Percentiles rank a stretch among this genome's conserved stretches.
These are phyloP conservation scores for Salisapilia sapeloensis DNA, from an alignment of 352 stramenopile genomes.

Conservation along the genomic window DNA sequence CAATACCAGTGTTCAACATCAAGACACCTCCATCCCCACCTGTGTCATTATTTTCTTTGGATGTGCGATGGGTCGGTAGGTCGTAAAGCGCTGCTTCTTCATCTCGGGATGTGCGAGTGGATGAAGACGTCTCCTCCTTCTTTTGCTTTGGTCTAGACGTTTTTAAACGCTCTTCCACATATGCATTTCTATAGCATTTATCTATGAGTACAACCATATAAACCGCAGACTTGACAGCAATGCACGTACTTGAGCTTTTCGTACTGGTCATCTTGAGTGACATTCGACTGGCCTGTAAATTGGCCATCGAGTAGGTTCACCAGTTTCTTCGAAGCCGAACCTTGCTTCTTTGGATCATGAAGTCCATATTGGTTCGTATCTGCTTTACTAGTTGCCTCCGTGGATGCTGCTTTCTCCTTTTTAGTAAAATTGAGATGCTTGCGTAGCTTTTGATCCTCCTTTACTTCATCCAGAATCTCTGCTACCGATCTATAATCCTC, in stretches of 20 bases:
- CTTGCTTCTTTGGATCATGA: slow-evolving; percentile 61
- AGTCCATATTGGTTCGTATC: slow-evolving; percentile 23
- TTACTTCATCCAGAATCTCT: slow-evolving; percentile 41
- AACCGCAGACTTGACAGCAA: neutral
- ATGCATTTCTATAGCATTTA: slow-evolving; percentile 73
- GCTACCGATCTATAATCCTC: slow-evolving; percentile 12
- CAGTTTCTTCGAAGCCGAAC: slow-evolving; percentile 45
- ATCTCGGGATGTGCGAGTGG: too few species aligned
- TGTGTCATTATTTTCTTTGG: too few species aligned
- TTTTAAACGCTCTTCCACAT: slow-evolving; percentile 78
- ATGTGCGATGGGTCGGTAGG: slow-evolving; percentile 36
- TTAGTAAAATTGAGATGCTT: slow-evolving; percentile 12
- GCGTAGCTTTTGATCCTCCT: slow-evolving; percentile 48
- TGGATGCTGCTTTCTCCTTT: slow-evolving; percentile 3
- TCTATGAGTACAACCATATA: too few species aligned
- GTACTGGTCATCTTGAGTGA: slow-evolving; percentile 47
- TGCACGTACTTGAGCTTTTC: slow-evolving; percentile 42
- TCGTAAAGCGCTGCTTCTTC: slow-evolving; percentile 54
- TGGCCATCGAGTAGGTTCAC: slow-evolving; percentile 56
- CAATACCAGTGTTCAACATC: slow-evolving; percentile 61
- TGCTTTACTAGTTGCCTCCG: slow-evolving; percentile 3
- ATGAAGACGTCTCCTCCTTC: too few species aligned
- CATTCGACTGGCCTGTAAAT: slow-evolving; percentile 55
- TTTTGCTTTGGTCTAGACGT: too few species aligned
- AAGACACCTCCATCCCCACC: slow-evolving; percentile 53